Evolutionary conservation across 176 grass and related monocot species (phyloP), one percentile per base, ranked within the genome.

Genomic region (Oryza glaberrima): DNA sequence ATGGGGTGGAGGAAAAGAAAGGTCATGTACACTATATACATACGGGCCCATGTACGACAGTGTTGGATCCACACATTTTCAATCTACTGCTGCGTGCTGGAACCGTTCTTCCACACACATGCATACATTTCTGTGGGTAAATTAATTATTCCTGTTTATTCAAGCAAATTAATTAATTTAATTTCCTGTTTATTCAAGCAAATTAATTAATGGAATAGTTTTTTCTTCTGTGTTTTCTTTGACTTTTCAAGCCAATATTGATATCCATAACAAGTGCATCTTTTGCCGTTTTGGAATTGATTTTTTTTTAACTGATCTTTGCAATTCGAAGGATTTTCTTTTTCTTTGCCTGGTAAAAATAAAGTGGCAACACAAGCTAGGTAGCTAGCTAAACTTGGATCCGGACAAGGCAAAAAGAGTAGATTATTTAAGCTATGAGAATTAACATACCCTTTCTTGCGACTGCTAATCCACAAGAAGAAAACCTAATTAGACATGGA

Each of bases 361-460:
- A 72, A 20, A 56, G 52, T 16, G 6, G 52, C 15, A 81, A 67
- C 9, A 65, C 11, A 52, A 66, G 61, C 32, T 40, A 19, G 9
- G 4, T 64, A 66, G 16, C 35, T 3, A 77, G 43, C 34, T 78
- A 73, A 17, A 81, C 30, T 60, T 80, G 70, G 73, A 86, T 85
- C 58, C 17, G 19, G 11, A 85, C 56, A 83, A 20, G 79, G 80
- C 25, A 83, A 78, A 78, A 92, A 83, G 88, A 6, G 83, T 61
- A 49, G 75, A 90, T 89, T 84, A 88, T 85, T 92, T 88, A 65
- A 88, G 40, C 86, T 85, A 84, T 90, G 83, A 80, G 81, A 84
- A 93, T 88, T 32, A 82, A 75, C 87, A 84, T 74, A 67, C 76
- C 64, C 68, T 26, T 26, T 26, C 26, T 83, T 56, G 74, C 43